Evolutionary conservation across 1,139 yeast species (phyloP), one percentile per base, ranked within the genome.

Genomic region (Suhomyces chickasaworum): DNA sequence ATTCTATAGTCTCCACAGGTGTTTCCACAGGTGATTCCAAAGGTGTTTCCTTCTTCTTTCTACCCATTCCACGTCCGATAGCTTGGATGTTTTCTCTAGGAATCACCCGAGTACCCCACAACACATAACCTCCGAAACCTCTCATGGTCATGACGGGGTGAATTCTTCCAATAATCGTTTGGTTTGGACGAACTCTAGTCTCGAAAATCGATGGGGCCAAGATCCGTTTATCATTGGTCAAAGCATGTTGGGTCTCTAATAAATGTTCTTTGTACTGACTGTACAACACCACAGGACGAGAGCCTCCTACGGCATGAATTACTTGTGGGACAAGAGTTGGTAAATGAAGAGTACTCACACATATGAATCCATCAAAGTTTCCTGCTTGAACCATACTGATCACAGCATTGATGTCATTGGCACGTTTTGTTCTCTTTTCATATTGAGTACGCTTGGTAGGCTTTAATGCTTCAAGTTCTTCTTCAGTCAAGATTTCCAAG

Each of bases 81-180:
- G 84, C 85, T 34, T 74, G 71, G 34, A 79, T 73, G 17, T 63
- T 73, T 32, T 79, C 84, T 38, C 79, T 75, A 0, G 97, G 97
- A 44, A 84, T 70, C 0, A 93, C 98, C 44, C 87, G 75, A 12
- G 89, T 81, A 6, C 95, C 96, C 75, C 84, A 80, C 54, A 91
- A 71, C 1, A 93, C 65, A 62, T 83, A 93, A 0, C 99, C 99
- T 42, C 98, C 98, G 47, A 86, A 93, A 3, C 96, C 91, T 60
- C 89, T 78, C 78, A 86, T 84, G 0, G 97, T 88, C 99, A 93
- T 95, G 50, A 84, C 66, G 0, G 99, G 99, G 64, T 95, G 99
- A 63, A 93, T 74, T 62, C 96, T 83, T 7, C 99, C 99, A 10
- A 96, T 90, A 23, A 93, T 81, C 3, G 97, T 90, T 67, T 93